These are phyloP conservation scores for Globisporangium heterothallicum DNA, from an alignment of 352 stramenopile genomes.

Conservation along the genomic window DNA sequence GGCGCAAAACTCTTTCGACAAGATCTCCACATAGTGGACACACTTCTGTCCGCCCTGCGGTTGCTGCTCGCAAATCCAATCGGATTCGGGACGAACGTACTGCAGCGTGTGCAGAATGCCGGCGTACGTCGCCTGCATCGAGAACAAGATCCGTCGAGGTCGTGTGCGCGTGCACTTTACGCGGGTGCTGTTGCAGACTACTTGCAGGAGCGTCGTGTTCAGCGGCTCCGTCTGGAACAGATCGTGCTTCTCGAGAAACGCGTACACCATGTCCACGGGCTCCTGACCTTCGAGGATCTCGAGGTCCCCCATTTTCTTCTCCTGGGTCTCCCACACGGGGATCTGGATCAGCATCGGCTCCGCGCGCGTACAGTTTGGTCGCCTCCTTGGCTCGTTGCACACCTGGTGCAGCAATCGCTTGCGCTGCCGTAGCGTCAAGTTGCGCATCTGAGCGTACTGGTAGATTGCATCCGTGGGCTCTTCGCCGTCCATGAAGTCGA, in stretches of 20 bases:
- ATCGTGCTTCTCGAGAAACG: slow-evolving; percentile 84
- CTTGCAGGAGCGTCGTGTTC: slow-evolving; percentile 62
- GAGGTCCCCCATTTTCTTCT: slow-evolving; percentile 66
- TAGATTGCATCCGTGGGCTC: slow-evolving; percentile 76
- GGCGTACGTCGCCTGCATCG: slow-evolving; percentile 70
- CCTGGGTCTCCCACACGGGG: slow-evolving; percentile 66
- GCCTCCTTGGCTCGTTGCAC: slow-evolving; percentile 53
- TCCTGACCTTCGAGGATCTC: slow-evolving; percentile 77
- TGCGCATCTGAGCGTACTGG: slow-evolving; percentile 64
- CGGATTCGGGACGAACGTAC: slow-evolving; percentile 73
- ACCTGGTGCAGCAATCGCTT: slow-evolving; percentile 65
- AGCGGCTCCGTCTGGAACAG: slow-evolving; percentile 76
- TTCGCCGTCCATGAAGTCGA: slow-evolving; percentile 68
- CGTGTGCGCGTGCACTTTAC: slow-evolving; percentile 46
- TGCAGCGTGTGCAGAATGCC: slow-evolving; percentile 62
- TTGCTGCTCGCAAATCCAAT: slow-evolving; percentile 63
- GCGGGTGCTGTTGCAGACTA: slow-evolving; percentile 70
- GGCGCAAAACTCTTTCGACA: slow-evolving; percentile 54
- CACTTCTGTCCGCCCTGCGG: slow-evolving; percentile 48
- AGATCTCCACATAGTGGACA: slow-evolving; percentile 69
- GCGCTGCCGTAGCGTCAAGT: slow-evolving; percentile 58
- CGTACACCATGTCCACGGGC: slow-evolving; percentile 75
- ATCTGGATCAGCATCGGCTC: slow-evolving; percentile 70
- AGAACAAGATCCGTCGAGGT: slow-evolving; percentile 70
- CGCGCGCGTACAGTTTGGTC: slow-evolving; percentile 71